These are phyloP conservation scores for Mycena rosella DNA, from an alignment of 768 basidiomycete genomes.

Conservation along the genomic window DNA sequence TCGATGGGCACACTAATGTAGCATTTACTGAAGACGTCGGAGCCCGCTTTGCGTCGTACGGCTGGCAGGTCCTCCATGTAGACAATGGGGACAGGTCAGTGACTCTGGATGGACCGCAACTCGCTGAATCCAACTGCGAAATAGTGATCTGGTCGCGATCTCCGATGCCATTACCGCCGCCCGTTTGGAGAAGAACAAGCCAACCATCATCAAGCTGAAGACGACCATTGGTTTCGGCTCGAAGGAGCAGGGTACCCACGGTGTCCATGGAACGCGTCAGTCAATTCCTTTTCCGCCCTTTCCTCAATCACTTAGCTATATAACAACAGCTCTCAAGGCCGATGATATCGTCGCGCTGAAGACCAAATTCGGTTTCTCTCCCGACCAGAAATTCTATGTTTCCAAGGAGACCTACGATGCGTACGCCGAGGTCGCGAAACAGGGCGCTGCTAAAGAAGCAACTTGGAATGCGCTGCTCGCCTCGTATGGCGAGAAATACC, in stretches of 20 bases:
- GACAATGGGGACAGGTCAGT: slow-evolving; percentile 82
- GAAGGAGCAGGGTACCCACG: slow-evolving; percentile 92
- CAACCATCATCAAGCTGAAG: slow-evolving; percentile 83
- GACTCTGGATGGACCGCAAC: background rate
- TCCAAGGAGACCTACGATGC: slow-evolving; percentile 77
- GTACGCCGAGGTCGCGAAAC: slow-evolving; percentile 75
- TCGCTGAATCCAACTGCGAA: slow-evolving; percentile 5
- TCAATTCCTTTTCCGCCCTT: slow-evolving; percentile 38
- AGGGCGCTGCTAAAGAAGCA: slow-evolving; percentile 79
- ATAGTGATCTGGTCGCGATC: slow-evolving; percentile 82
- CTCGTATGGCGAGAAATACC: slow-evolving; percentile 82
- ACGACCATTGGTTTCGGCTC: slow-evolving; percentile 97
- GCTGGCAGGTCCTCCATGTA: slow-evolving; percentile 93
- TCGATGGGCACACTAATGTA: slow-evolving; percentile 92
- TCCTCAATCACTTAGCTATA: slow-evolving; percentile 22
- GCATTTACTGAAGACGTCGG: slow-evolving; percentile 96
- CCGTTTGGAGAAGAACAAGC: slow-evolving; percentile 81
- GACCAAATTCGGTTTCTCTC: slow-evolving; percentile 85
- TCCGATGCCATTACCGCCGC: slow-evolving; percentile 84
- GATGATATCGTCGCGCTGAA: slow-evolving; percentile 91
- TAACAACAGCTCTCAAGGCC: slow-evolving; percentile 84
- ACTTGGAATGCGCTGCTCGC: slow-evolving; percentile 80
- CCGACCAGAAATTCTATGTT: slow-evolving; percentile 82
- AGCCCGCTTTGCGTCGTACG: slow-evolving; percentile 90
- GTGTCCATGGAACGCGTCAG: slow-evolving; percentile 94